Base-by-base conservation (phyloP, 352 stramenopile genomes). In the Pythium rishiriense region DNA sequence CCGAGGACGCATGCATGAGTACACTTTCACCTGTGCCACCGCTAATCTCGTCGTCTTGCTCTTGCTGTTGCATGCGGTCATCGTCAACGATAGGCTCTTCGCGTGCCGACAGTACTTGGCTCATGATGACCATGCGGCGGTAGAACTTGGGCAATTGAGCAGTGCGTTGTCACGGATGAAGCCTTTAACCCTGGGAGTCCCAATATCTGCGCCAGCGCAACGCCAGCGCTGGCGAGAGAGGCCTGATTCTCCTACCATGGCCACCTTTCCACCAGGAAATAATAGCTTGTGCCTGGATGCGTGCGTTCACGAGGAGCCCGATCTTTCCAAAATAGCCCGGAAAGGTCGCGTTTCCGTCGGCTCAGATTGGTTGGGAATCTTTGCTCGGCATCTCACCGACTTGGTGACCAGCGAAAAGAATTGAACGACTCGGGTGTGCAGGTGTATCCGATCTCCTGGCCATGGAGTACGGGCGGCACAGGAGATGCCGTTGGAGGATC, bases 241-340 rank as follows among this genome's bases (percentile, higher is more conserved):
- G 2, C 31, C 37, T 10, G 5, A 35, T 35, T 35, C n/a, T 35
- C 31, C 31, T 35, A 6, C 9, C 37, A 43, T 19, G 6, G 37
- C 15, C 12, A 43, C 14, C 37, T 1, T n/a, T 43, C 49, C 28
- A 28, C 49, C 1, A 14, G 49, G 22, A 56, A 28, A 28, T 28
- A 53, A 45, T 63, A 63, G 56, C 29, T 62, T 14, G 6, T 22
- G 25, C 8, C 19, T 43, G 21, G 31, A 28, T 11, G 37, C 1
- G 37, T 43, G 37, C 37, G 14, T n/a, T n/a, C n/a, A n/a, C n/a
- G n/a, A n/a, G n/a, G 11, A 26, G 11, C 28, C 33, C 48, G 58
- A 65, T 65, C 58, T 65, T 65, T 65, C 39, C n/a, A 50, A 41
- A 41, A 64, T 49, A 58, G 33, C 17, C 22, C 35, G 24, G 21